A percentile compares a stretch with the other conserved stretches of the same genome.
Evolutionary conservation across 495 filamentous ascomycete genomes (phyloP).

Genomic region (Evernia prunastri): DNA sequence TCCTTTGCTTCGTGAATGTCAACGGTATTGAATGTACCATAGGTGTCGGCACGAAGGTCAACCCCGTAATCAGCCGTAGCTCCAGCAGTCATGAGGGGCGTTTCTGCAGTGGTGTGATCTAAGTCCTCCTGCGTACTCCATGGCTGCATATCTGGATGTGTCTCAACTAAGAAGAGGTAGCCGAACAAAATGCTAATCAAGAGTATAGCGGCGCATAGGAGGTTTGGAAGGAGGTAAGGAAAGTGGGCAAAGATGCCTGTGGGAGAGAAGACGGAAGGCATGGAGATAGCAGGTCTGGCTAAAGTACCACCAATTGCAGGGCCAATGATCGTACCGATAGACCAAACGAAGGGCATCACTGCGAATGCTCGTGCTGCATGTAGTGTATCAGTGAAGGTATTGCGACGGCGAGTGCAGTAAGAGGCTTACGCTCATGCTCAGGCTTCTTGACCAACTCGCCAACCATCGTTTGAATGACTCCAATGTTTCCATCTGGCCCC

Average conservation of each 20-base stretch:
- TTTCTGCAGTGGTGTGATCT: conserved; percentile 53
- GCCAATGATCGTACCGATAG: conserved; percentile 75
- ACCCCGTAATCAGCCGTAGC: conserved; percentile 62
- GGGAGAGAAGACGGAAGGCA: conserved; percentile 56
- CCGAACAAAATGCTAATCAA: conserved; percentile 65
- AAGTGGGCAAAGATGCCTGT: conserved; percentile 63
- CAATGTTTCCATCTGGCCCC: conserved; percentile 66
- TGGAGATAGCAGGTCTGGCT: conserved; percentile 63
- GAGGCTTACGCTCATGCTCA: conserved; percentile 70
- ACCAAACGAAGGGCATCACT: conserved; percentile 85
- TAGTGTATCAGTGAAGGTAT: conserved; percentile 9
- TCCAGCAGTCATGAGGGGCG: conserved; percentile 65
- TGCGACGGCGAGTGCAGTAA: background rate
- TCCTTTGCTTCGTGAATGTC: conserved; percentile 42
- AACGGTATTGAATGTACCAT: conserved; percentile 67
- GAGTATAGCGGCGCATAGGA: conserved; percentile 67
- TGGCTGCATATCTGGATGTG: conserved; percentile 71
- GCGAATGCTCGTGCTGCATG: conserved; percentile 69
- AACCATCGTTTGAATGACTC: conserved; percentile 90
- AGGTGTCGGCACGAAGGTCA: conserved; percentile 66
- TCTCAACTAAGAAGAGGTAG: conserved; percentile 71
- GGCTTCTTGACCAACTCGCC: conserved; percentile 71
- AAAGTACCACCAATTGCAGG: conserved; percentile 76
- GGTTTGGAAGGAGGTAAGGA: conserved; percentile 77
- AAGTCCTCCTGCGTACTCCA: conserved; percentile 47